Base-by-base conservation (phyloP, 164 flowering plant genomes). In the Aristolochia fimbriata region DNA sequence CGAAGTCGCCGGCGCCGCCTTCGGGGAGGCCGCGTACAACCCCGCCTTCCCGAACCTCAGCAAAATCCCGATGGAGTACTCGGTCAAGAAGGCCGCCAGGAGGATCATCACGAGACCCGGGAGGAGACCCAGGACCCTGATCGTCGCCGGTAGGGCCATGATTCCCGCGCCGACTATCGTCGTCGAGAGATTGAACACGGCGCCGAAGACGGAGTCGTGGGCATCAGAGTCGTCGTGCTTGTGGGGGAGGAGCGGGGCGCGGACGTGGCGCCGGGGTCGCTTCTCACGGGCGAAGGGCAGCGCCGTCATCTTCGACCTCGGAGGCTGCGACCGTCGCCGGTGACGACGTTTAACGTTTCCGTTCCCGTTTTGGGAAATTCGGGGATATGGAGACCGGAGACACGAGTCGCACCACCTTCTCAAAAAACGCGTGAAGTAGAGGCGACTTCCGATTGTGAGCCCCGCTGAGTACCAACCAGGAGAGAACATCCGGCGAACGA, bases 161-260 rank as follows among this genome's bases (percentile, higher is more conserved):
- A 85, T 85, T 7, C 91, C 91, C 47, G 93, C 93, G 4, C 96
- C 96, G 17, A 88, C 82, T 15, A 86, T 76, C 15, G 87, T 84
- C 60, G 93, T 84, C 10, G 96, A 83, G 17, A 88, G 82, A 62
- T 88, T 88, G 66, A 86, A 86, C 13, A 88, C 89, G 13, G 96
- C 88, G 47, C 96, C 93, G 50, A 83, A 73, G 73, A 77, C 81
- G 0, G 93, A 88, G 15, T 76, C 84, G 3, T 51, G 61, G 31
- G 73, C 79, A 22, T 15, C 46, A 2, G 67, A 20, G 15, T 63
- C 72, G 62, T 17, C 25, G 21, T 76, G 55, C 62, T 82, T 82
- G 16, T 52, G 64, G 14, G 79, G 74, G 56, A 84, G 83, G 62
- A 83, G 79, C 0, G 86, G 81, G 5, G 71, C 21, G 57, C 68